phyloP scores from a whole-genome alignment of 2,329 filamentous ascomycete genomes.

The Monosporascus sp. region DNA sequence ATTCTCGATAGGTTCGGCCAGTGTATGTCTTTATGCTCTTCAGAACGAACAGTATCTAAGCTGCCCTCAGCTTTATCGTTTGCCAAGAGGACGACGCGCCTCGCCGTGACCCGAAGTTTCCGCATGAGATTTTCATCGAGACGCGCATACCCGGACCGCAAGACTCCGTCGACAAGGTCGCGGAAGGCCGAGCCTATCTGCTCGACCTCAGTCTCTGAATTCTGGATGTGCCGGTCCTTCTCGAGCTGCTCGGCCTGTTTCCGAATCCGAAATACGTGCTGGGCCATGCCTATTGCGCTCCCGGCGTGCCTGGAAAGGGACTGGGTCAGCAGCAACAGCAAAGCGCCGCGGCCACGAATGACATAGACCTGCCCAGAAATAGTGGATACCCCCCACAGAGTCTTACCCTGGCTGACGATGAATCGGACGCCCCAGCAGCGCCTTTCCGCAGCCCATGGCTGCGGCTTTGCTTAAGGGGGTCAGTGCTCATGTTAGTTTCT shows the following conservation, averaged over 20 bases:
- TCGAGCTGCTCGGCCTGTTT: not conserved
- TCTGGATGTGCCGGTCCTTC: not conserved
- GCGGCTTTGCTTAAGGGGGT: too few relatives aligned
- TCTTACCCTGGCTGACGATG: too few relatives aligned
- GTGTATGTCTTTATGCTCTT: not conserved
- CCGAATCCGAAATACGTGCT: not conserved
- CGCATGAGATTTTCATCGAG: not conserved
- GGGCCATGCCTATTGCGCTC: not conserved
- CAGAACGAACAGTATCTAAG: not conserved
- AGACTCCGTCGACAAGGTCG: not conserved
- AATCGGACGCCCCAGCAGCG: too few relatives aligned
- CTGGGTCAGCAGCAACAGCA: too few relatives aligned
- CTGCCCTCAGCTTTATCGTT: not conserved
- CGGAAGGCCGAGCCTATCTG: not conserved
- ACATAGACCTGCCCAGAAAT: too few relatives aligned
- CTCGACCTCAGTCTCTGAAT: not conserved
- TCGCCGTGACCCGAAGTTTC: not conserved
- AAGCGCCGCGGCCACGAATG: too few relatives aligned
- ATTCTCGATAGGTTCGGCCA: not conserved
- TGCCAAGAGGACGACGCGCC: not conserved
- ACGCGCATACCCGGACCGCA: not conserved
- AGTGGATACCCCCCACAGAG: too few relatives aligned
- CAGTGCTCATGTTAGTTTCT: too few relatives aligned
- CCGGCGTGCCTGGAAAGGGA: not conserved
- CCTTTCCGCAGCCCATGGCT: too few relatives aligned